A percentile compares a stretch with the other conserved stretches of the same genome.
Evolutionary conservation across 306 rosid species (phyloP).

Genomic region (Cicer chorassanicum): DNA sequence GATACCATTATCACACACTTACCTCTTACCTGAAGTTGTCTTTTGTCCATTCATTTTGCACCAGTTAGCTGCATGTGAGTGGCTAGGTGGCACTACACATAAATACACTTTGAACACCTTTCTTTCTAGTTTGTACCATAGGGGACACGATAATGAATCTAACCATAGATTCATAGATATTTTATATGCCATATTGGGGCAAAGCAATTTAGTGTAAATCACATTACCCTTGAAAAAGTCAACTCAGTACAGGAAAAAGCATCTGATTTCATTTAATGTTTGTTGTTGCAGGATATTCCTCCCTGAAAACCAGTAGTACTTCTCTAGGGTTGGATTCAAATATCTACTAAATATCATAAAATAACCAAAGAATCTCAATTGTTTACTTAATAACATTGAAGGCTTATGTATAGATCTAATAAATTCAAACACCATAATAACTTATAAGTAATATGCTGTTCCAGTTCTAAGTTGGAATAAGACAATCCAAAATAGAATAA

Average conservation of each 20-base stretch:
- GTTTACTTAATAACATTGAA: not conserved
- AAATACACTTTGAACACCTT: not conserved
- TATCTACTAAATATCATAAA: not conserved
- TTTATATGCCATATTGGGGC: not conserved
- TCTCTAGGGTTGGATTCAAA: not conserved
- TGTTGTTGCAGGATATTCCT: not conserved
- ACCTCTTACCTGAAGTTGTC: not conserved
- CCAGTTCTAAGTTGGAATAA: constrained; percentile 6
- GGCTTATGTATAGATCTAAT: constrained; percentile 3
- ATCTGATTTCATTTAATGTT: not conserved
- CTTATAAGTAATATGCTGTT: not conserved
- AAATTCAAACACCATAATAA: constrained; percentile 27
- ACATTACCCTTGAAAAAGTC: not conserved
- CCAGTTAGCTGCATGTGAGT: not conserved
- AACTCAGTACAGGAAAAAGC: not conserved
- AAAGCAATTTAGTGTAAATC: not conserved
- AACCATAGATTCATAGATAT: not conserved
- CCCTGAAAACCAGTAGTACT: not conserved
- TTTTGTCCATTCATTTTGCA: not conserved
- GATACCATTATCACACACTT: not conserved
- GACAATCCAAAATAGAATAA: constrained; percentile 20
- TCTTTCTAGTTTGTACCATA: not conserved
- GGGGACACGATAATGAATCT: not conserved
- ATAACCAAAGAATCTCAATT: constrained; percentile 17
- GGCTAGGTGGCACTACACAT: not conserved